These are phyloP conservation scores for Vitis hybrid DNA, from an alignment of 177 flowering plant species.

Conservation along the genomic window DNA sequence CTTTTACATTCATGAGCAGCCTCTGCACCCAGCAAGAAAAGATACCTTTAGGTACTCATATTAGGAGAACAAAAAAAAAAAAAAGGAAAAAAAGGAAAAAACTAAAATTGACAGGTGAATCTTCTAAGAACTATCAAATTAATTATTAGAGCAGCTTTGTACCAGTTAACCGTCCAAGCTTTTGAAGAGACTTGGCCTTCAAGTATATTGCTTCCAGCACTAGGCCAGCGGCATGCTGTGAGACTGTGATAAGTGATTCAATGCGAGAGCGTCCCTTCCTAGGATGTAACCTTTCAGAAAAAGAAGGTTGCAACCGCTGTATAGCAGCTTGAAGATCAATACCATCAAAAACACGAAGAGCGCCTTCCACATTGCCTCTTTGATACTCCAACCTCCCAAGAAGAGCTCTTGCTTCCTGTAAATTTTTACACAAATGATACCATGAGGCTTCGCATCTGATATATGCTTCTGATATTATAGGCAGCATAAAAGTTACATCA, in stretches of 20 bases:
- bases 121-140: neutral
- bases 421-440: neutral
- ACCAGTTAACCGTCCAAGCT: constrained; percentile 82
- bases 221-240: constrained; percentile 81
- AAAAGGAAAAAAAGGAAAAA: neutral
- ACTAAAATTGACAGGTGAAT: neutral
- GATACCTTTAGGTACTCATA: neutral
- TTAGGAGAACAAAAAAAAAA: neutral
- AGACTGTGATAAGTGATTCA: constrained; percentile 49
- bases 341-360: constrained; percentile 92
- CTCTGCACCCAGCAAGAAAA: constrained; percentile 51
- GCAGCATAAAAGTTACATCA: neutral
- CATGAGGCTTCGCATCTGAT: constrained; percentile 4
- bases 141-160: constrained; percentile 13
- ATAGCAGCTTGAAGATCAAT: constrained; percentile 92
- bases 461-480: neutral
- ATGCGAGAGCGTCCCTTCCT: constrained; percentile 55
- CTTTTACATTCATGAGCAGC: constrained; percentile 86
- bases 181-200: constrained; percentile 90
- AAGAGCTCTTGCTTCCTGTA: constrained; percentile 96
- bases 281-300: constrained; percentile 44
- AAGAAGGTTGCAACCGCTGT: constrained; percentile 64
- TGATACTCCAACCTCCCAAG: constrained; percentile 94
- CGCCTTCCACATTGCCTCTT: constrained; percentile 92
- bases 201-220: constrained; percentile 93